These are phyloP conservation scores for Diplodia seriata DNA, from an alignment of 2,329 filamentous ascomycete genomes.

Conservation along the genomic window DNA sequence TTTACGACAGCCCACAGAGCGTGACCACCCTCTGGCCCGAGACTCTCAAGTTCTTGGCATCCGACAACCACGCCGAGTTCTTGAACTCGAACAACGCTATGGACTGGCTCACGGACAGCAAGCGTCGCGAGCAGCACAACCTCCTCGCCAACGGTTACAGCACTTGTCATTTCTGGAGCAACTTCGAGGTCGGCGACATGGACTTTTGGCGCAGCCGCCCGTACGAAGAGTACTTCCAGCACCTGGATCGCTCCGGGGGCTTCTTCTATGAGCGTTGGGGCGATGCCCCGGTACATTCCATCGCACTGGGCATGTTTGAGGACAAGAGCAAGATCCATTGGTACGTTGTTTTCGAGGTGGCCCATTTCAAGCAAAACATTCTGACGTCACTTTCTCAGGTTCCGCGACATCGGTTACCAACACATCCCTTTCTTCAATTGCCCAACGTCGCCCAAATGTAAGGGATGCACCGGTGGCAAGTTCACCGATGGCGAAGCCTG, in stretches of 20 bases:
- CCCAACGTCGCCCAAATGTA: constrained; percentile 93
- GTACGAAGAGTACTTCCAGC: constrained; percentile 96
- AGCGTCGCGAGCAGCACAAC: constrained; percentile 79
- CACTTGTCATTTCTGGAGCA: constrained; percentile 99
- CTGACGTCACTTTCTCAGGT: constrained; percentile 65
- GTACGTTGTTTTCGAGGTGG: constrained; percentile 58
- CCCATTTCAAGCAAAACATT: not conserved
- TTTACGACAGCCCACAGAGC: constrained; percentile 89
- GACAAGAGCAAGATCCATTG: constrained; percentile 91
- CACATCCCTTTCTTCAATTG: constrained; percentile 99
- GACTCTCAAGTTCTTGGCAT: constrained; percentile 83
- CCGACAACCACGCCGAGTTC: constrained; percentile 74
- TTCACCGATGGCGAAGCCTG: constrained; percentile 89
- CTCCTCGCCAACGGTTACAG: constrained; percentile 87
- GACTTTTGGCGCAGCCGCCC: constrained; percentile 87
- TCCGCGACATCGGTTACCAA: constrained; percentile 98
- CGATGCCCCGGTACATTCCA: constrained; percentile 94
- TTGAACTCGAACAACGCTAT: constrained; percentile 84
- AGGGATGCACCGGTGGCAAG: constrained; percentile 81
- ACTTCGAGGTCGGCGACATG: constrained; percentile 96
- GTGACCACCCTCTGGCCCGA: constrained; percentile 95
- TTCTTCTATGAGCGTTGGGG: constrained; percentile 99
- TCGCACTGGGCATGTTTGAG: constrained; percentile 90
- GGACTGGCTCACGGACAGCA: constrained; percentile 82
- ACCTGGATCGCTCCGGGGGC: constrained; percentile 89